A percentile compares a stretch with the other conserved stretches of the same genome.
Conservation (phyloP, 2,329 filamentous ascomycete species). For the Aspergillus flavus region DNA sequence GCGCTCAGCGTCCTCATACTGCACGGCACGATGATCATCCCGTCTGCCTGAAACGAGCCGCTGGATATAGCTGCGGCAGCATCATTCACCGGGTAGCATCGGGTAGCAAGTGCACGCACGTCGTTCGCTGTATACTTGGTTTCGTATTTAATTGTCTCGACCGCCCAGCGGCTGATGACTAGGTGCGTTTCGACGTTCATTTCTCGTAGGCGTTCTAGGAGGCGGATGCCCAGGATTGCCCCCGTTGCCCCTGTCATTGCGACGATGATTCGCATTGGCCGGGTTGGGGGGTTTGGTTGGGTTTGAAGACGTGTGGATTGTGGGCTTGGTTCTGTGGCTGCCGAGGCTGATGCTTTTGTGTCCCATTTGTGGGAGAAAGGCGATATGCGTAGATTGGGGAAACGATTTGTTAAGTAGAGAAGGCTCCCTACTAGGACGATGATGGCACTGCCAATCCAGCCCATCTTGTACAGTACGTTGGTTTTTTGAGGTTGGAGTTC, state of each 20-base stretch:
- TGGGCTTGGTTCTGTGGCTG: not conserved
- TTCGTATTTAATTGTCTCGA: conserved; percentile 47
- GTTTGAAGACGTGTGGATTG: not conserved
- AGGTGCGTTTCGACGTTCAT: conserved; percentile 49
- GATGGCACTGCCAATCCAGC: not conserved
- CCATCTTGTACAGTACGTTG: not conserved
- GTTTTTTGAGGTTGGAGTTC: not conserved
- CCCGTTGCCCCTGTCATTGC: conserved; percentile 53
- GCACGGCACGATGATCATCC: conserved; percentile 50
- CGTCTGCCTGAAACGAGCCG: conserved; percentile 43
- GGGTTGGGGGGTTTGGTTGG: not conserved
- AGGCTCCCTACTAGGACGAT: not conserved
- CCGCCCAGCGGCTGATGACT: conserved; percentile 50
- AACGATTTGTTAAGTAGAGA: not conserved
- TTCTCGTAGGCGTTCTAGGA: conserved; percentile 29
- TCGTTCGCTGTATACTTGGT: conserved; percentile 34
- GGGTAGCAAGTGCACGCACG: conserved; percentile 38
- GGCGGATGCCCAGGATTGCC: conserved; percentile 40
- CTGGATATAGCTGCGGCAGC: conserved; percentile 44
- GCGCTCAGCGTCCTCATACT: conserved; percentile 49
- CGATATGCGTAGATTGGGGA: not conserved
- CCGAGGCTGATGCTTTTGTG: not conserved
- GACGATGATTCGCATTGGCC: conserved; percentile 30
- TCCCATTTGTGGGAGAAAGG: not conserved
- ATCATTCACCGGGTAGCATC: conserved; percentile 41